A percentile compares a stretch with the other conserved stretches of the same genome.
These are phyloP conservation scores for Piloderma croceum DNA, from an alignment of 768 basidiomycete genomes.

Conservation along the genomic window DNA sequence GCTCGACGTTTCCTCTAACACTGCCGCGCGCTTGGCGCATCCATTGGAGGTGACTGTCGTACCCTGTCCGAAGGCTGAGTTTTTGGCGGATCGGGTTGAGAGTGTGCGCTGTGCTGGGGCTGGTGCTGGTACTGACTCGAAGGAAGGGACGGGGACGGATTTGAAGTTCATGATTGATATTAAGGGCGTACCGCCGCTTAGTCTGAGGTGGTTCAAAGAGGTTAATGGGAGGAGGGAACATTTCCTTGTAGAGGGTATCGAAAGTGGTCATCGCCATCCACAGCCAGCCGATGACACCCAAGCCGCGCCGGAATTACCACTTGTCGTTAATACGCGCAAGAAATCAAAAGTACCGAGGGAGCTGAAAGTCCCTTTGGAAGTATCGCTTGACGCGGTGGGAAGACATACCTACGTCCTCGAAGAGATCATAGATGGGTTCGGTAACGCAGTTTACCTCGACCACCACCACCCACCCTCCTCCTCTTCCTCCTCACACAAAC, in stretches of 20 bases:
- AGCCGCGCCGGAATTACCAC: neutral
- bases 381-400: constrained; percentile 59
- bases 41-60: constrained; percentile 64
- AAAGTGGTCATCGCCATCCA: constrained; percentile 43
- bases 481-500: no score
- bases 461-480: constrained; percentile 22
- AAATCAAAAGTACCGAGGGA: constrained; percentile 41
- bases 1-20: constrained; percentile 59
- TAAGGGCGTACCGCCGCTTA: constrained; percentile 70
- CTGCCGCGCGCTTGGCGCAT: constrained; percentile 67
- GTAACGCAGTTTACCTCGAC: constrained; percentile 59
- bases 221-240: constrained; percentile 61
- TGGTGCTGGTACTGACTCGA: constrained; percentile 48
- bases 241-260: constrained; percentile 81
- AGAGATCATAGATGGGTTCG: constrained; percentile 75
- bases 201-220: constrained; percentile 70
- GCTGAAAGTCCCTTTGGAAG: constrained; percentile 61
- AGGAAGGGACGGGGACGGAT: no score
- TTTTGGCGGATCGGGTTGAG: constrained; percentile 39
- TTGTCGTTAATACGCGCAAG: constrained; percentile 16
- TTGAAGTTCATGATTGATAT: no score
- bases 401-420: constrained; percentile 72
- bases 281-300: constrained; percentile 18
- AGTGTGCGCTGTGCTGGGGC: constrained; percentile 67
- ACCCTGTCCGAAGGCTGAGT: constrained; percentile 77